Evolutionary conservation across 2,329 filamentous ascomycete genomes (phyloP).

Genomic region (Microsporum ferrugineum): DNA sequence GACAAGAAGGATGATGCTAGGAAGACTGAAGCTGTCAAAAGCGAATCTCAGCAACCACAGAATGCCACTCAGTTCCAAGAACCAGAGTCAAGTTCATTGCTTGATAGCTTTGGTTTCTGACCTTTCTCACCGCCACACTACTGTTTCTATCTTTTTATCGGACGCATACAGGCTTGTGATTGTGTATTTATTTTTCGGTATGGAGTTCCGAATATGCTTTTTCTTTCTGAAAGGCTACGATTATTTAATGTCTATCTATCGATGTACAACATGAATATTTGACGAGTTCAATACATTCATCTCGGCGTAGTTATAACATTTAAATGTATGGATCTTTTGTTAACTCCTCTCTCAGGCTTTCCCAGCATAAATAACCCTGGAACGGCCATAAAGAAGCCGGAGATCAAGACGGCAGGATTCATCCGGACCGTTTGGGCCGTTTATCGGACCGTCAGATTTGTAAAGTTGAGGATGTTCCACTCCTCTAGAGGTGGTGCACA

Average conservation of each 20-base stretch:
- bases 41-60: constrained; percentile 43
- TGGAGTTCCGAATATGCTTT: neutral
- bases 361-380: neutral
- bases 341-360: neutral
- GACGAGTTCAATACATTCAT: neutral
- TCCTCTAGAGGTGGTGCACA: neutral
- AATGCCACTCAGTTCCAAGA: constrained; percentile 71
- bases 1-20: constrained; percentile 29
- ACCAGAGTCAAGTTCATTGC: constrained; percentile 74
- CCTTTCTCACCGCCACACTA: constrained; percentile 45
- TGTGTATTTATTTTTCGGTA: neutral
- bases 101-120: constrained; percentile 90
- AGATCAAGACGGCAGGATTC: neutral
- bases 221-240: neutral
- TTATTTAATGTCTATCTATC: neutral
- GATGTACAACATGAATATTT: neutral
- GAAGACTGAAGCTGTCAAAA: constrained; percentile 17
- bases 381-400: neutral
- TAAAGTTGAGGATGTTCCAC: neutral
- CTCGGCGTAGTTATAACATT: too few relatives aligned
- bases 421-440: neutral
- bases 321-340: too few relatives aligned
- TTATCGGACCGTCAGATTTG: neutral
- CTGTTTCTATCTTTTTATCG: neutral
- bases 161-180: neutral